Percentiles rank a stretch among this genome's conserved stretches.
Conservation (phyloP, 1,139 yeast species). For the Zygoascus meyerae region DNA sequence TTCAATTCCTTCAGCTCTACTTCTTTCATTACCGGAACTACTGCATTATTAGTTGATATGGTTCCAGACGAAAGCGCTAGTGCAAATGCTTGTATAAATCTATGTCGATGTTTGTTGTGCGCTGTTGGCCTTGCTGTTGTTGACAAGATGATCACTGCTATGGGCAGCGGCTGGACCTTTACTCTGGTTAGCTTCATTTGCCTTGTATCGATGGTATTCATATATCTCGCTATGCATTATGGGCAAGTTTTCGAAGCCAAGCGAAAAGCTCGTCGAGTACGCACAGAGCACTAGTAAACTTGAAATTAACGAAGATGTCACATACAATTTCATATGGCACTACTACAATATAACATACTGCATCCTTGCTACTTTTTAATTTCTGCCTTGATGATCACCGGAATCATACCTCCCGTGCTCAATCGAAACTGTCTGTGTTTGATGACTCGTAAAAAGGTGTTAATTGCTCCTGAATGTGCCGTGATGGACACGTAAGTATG, state of each 20-base stretch:
- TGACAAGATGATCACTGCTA: slow-evolving; percentile 45
- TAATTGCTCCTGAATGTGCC: slow-evolving; percentile 58
- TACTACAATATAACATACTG: background rate
- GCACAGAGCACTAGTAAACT: too few relatives aligned
- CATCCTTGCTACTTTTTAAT: background rate
- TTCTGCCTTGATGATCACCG: slow-evolving; percentile 42
- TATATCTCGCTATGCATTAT: too few relatives aligned
- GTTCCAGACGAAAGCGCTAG: slow-evolving; percentile 57
- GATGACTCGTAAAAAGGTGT: slow-evolving; percentile 47
- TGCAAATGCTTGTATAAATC: slow-evolving; percentile 54
- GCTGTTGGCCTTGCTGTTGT: slow-evolving; percentile 62
- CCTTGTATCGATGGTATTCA: slow-evolving; percentile 14
- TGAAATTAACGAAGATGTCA: background rate
- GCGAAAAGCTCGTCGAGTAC: too few relatives aligned
- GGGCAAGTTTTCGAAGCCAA: too few relatives aligned
- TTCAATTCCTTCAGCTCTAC: slow-evolving; percentile 45
- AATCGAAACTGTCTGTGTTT: slow-evolving; percentile 52
- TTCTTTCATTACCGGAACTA: slow-evolving; percentile 45
- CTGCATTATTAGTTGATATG: slow-evolving; percentile 56
- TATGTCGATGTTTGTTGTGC: slow-evolving; percentile 53
- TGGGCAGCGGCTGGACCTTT: slow-evolving; percentile 62
- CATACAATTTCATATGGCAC: background rate
- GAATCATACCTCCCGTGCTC: slow-evolving; percentile 64
- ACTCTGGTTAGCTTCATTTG: slow-evolving; percentile 47
- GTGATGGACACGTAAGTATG: slow-evolving; percentile 43